Conservation (phyloP, 306 rosid genomes). For the Sophora flavescens region DNA sequence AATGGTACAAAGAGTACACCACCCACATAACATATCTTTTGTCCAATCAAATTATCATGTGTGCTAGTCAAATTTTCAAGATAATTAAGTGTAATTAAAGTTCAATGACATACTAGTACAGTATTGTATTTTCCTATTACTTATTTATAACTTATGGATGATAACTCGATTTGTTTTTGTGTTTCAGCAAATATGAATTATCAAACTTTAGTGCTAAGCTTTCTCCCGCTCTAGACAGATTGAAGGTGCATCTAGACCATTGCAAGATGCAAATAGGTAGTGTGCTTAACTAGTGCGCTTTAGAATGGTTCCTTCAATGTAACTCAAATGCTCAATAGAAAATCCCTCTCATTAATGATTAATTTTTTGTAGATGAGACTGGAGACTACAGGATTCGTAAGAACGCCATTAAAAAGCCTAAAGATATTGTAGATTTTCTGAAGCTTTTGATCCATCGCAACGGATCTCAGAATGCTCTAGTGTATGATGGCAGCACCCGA, state of each 20-base stretch:
- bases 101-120: too few species aligned
- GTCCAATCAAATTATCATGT: too few species aligned
- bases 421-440: slow-evolving; percentile 34
- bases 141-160: too few species aligned
- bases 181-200: slow-evolving; percentile 12
- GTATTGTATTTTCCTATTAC: too few species aligned
- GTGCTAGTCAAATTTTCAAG: too few species aligned
- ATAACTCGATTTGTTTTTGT: not conserved
- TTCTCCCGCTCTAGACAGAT: not conserved
- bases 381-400: slow-evolving; percentile 17
- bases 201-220: slow-evolving; percentile 4
- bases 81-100: too few species aligned
- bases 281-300: not conserved
- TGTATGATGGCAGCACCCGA: slow-evolving; percentile 27
- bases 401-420: slow-evolving; percentile 6
- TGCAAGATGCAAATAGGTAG: slow-evolving; percentile 24
- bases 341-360: not conserved
- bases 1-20: too few species aligned
- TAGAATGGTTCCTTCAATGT: not conserved
- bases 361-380: not conserved
- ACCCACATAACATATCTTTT: too few species aligned
- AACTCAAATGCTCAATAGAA: not conserved
- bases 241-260: not conserved
- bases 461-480: not conserved
- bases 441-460: slow-evolving; percentile 16